Conservation (phyloP, 495 filamentous ascomycete genomes). For the Aspergillus bridgeri region DNA sequence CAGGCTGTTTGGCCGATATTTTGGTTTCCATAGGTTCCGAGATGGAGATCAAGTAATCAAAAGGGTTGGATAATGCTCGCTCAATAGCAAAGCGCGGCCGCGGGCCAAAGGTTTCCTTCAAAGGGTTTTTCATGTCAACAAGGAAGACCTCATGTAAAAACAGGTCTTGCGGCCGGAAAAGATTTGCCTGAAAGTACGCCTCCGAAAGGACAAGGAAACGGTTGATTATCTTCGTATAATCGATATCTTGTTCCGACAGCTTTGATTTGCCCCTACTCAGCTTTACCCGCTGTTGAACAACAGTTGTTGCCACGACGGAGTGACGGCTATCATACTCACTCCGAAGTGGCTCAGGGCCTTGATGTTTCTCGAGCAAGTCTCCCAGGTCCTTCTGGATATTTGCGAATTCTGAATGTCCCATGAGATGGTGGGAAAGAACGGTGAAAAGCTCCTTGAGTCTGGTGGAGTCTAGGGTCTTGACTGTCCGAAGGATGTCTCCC, state of each 20-base stretch:
- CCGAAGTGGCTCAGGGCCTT: conserved; percentile 51
- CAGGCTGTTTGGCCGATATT: conserved; percentile 63
- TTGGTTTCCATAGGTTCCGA: conserved; percentile 27
- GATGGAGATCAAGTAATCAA: conserved; percentile 80
- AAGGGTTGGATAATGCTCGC: conserved; percentile 72
- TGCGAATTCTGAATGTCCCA: conserved; percentile 15
- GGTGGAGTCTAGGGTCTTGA: conserved; percentile 50
- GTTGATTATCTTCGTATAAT: conserved; percentile 73
- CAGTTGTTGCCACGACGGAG: conserved; percentile 73
- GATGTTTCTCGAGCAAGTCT: conserved; percentile 34
- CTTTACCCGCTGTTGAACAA: conserved; percentile 82
- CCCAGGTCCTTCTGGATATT: conserved; percentile 29
- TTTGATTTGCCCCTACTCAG: conserved; percentile 76
- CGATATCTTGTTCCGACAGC: conserved; percentile 68
- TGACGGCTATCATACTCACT: conserved; percentile 73
- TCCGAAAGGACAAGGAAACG: conserved; percentile 54
- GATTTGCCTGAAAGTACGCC: conserved; percentile 47
- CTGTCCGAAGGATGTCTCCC: conserved; percentile 50
- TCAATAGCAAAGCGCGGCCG: conserved; percentile 74
- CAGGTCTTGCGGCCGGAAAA: conserved; percentile 58
- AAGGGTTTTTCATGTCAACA: conserved; percentile 75
- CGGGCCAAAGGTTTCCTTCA: conserved; percentile 80
- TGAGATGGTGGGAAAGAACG: conserved; percentile 18
- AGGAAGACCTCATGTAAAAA: conserved; percentile 80
- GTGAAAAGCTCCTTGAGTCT: conserved; percentile 22